phyloP scores from a whole-genome alignment of 2,329 filamentous ascomycete genomes.

The Stagonosporopsis cucurbitacearum region DNA sequence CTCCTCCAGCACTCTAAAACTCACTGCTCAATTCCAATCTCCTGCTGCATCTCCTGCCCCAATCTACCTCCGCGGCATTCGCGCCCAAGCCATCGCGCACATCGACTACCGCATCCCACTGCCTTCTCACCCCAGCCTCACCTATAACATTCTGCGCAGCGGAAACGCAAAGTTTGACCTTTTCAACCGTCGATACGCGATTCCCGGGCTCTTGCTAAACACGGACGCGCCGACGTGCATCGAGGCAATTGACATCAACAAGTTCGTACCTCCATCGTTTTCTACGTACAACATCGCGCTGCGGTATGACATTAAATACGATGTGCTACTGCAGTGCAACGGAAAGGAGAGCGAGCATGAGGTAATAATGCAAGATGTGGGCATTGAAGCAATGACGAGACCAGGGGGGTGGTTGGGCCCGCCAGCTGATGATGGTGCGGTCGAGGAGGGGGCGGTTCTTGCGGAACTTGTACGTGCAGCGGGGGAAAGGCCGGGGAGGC shows the following conservation, averaged over 20 bases:
- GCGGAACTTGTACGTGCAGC: no score
- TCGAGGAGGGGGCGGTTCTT: background rate
- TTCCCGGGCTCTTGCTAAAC: slow-evolving; percentile 20
- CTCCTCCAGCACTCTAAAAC: background rate
- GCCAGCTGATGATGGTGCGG: slow-evolving; percentile 6
- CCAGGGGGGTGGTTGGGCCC: slow-evolving; percentile 26
- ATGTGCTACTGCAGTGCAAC: slow-evolving; percentile 27
- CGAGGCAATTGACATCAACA: slow-evolving; percentile 24
- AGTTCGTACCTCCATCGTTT: slow-evolving; percentile 26
- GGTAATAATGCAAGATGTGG: slow-evolving; percentile 19
- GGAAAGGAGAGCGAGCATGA: slow-evolving; percentile 30
- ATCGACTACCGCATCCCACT: slow-evolving; percentile 24
- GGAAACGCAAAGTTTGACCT: slow-evolving; percentile 22
- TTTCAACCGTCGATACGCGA: slow-evolving; percentile 29
- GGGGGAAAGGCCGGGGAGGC: no score
- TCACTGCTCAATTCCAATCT: slow-evolving; percentile 22
- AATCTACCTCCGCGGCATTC: slow-evolving; percentile 29
- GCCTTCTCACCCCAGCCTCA: background rate
- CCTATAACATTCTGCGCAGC: slow-evolving; percentile 6
- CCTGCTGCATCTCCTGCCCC: slow-evolving; percentile 17
- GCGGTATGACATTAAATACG: slow-evolving; percentile 25
- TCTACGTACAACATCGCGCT: slow-evolving; percentile 27
- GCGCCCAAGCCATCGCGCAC: slow-evolving; percentile 22
- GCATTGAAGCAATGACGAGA: slow-evolving; percentile 27
- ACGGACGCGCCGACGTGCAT: slow-evolving; percentile 14